Base-by-base conservation (phyloP, 352 stramenopile genomes). In the Elongisporangium undulatum region DNA sequence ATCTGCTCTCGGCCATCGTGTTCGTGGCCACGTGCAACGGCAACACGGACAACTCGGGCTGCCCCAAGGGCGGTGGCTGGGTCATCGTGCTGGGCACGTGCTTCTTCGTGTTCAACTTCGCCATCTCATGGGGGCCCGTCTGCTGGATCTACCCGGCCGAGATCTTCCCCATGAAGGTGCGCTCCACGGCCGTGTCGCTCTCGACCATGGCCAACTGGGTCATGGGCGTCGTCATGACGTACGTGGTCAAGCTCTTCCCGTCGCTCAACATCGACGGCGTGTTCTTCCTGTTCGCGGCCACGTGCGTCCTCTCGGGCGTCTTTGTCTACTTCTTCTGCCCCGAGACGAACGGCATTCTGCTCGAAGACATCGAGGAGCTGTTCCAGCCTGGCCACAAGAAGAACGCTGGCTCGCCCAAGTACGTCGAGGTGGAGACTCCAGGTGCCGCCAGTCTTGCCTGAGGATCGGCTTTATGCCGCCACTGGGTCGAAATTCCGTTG, bases 261-360 rank as follows among this genome's bases (percentile, higher is more conserved):
- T n/a, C n/a, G n/a, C 53, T 78, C n/a, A 73, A 77, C 66, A 75
- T 77, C 61, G 68, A 77, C 66, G 73, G 73, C 24, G 73, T 81
- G 17, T 89, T 89, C 66, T 82, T 67, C 63, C 63, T 87, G 17
- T 87, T 89, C 57, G 69, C 71, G 1, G 74, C 56, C 17, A 58
- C 72, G 24, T 75, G 74, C 19, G 56, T 67, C 16, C 49, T 76
- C 50, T 79, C 63, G 19, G 64, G 58, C 1, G 49, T 71, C 5
- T 82, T 77, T 26, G 68, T 76, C 1, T 79, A 69, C 58, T 74
- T 69, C 51, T 62, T 76, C 21, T 81, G 69, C 23, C 69, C 67
- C 3, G 72, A 77, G 53, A 77, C 72, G 4, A 75, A 77, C 56
- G 62, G 62, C 21, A 54, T 82, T 23, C 48, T 82, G 62, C 67